Evolutionary conservation across 495 filamentous ascomycete genomes (phyloP).

Genomic region (Penicillium steckii): DNA sequence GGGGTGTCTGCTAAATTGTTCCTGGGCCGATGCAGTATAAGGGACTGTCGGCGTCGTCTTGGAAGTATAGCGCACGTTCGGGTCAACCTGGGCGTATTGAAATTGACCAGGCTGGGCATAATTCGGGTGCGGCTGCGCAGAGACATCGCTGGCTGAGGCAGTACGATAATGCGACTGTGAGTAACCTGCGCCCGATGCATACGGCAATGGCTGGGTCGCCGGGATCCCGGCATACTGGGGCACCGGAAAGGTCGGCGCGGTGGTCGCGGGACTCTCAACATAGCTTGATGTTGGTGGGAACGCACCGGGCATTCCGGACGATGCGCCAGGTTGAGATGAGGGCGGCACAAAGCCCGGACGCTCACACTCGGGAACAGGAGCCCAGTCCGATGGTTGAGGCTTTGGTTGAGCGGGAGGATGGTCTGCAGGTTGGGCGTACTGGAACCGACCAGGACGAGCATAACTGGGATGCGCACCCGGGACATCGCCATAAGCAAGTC

Average conservation of each 20-base stretch:
- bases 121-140: conserved; percentile 9
- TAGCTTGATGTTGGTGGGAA: conserved; percentile 32
- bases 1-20: conserved; percentile 17
- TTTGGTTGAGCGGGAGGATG: conserved; percentile 15
- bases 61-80: conserved; percentile 43
- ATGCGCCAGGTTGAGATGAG: conserved; percentile 25
- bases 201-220: conserved; percentile 8
- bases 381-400: conserved; percentile 31
- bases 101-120: conserved; percentile 37
- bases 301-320: conserved; percentile 38
- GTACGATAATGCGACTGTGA: conserved; percentile 29
- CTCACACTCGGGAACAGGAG: conserved; percentile 40
- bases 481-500: conserved; percentile 39
- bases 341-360: conserved; percentile 43
- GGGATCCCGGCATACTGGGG: conserved; percentile 27
- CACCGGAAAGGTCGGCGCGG: conserved; percentile 19
- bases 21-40: conserved; percentile 23
- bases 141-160: conserved; percentile 24
- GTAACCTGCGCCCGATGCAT: conserved; percentile 11
- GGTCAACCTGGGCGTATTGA: conserved; percentile 46
- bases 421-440: conserved; percentile 47
- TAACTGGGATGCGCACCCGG: conserved; percentile 45
- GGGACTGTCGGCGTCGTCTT: conserved; percentile 30
- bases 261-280: conserved; percentile 19
- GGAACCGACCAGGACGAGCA: conserved; percentile 46